A percentile compares a stretch with the other conserved stretches of the same genome.
Conservation (phyloP, 352 stramenopile genomes). For the Paralagenidium karlingii region DNA sequence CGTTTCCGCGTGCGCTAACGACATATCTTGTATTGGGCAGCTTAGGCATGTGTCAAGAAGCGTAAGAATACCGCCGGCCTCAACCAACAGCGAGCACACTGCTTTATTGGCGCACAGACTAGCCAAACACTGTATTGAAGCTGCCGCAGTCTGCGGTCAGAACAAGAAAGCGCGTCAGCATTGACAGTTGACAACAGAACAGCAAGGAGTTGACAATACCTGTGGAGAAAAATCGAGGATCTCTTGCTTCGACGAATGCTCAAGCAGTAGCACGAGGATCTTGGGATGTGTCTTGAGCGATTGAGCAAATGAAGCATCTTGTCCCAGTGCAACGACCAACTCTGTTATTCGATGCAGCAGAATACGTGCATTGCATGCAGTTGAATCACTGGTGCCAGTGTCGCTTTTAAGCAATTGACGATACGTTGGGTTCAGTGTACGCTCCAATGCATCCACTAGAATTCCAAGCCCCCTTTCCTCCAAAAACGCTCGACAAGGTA, state of each 20-base stretch:
- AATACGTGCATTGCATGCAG: conserved; percentile 37
- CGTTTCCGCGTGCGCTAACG: background rate
- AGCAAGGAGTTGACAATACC: too few relatives aligned
- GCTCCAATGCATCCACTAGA: conserved; percentile 41
- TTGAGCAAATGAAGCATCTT: conserved; percentile 19
- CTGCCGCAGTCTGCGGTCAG: too few relatives aligned
- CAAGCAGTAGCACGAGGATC: conserved; percentile 42
- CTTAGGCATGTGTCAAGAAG: conserved; percentile 56
- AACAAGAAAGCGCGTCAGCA: too few relatives aligned
- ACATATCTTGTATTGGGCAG: conserved; percentile 36
- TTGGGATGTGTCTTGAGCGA: conserved; percentile 45
- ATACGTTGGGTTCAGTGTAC: conserved; percentile 57
- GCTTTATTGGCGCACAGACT: conserved; percentile 49
- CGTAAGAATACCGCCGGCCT: conserved; percentile 44
- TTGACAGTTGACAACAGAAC: too few relatives aligned
- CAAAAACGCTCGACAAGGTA: conserved; percentile 38
- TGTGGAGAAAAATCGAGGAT: conserved; percentile 51
- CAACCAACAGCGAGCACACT: conserved; percentile 35
- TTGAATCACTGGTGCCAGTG: conserved; percentile 7
- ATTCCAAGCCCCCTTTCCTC: conserved; percentile 30
- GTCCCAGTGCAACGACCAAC: conserved; percentile 33
- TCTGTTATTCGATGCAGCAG: conserved; percentile 65
- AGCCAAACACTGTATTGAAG: conserved; percentile 42
- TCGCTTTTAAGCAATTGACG: conserved; percentile 42
- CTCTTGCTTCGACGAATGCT: conserved; percentile 35